Base-by-base conservation (phyloP, 352 stramenopile species). In the Blastocystis hominis region DNA sequence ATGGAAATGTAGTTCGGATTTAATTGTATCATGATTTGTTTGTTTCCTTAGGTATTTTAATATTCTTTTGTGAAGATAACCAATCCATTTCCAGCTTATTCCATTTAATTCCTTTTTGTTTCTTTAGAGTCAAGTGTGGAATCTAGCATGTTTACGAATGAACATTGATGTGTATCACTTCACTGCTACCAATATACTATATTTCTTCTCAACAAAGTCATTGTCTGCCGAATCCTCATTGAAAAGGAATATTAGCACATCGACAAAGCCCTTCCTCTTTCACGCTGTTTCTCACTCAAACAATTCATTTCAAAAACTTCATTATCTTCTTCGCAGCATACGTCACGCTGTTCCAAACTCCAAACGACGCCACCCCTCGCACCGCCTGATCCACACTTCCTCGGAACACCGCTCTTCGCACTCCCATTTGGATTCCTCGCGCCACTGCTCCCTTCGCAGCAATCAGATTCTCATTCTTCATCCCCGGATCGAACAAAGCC, bases 321-420 rank as follows among this genome's bases (percentile, higher is more conserved):
- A 54, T 66, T 13, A 87, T 77, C 66, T 87, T 87, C 66, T 87
- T 75, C 36, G n/a, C 40, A 24, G 70, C 77, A 77, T 87, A 87
- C 7, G 24, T 47, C 38, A 87, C 13, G 53, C 77, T 87, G 34
- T 87, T 87, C 77, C 63, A 20, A 42, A 87, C 47, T 20, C 77
- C 77, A 59, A 87, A 87, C 17, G 77, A 87, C 15, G 70, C n/a
- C 30, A 61, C 70, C 9, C 77, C 77, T 24, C 66, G 3, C 20
- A 87, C 3, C 13, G 77, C 77, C 36, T 87, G 77, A 42, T 75
- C 66, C 15, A 87, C 38, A 47, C 77, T 87, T 36, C 77, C 75
- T 13, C 61, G 44, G 36, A 75, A 78, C 3, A 87, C 77, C 7
- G 46, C 24, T 59, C 53, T 34, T n/a, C 62, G 66, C 34, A 87